These are phyloP conservation scores for Aspergillus sp. DNA, from an alignment of 2,329 filamentous ascomycete species.

Conservation along the genomic window DNA sequence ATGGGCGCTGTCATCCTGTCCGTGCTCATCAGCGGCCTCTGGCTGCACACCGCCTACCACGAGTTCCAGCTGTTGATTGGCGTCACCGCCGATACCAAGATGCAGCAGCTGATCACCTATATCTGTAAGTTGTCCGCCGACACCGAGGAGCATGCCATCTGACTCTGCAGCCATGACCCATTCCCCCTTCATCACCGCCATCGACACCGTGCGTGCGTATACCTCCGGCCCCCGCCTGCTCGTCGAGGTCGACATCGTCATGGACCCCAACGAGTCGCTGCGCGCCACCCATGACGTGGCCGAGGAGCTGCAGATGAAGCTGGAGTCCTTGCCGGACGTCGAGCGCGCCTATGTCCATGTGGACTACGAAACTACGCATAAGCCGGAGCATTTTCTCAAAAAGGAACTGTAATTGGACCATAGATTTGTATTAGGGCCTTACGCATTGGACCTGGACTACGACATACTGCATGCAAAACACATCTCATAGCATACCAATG, in stretches of 20 bases:
- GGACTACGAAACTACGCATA: conserved; percentile 94
- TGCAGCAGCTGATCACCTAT: conserved; percentile 92
- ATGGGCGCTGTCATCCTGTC: conserved; percentile 85
- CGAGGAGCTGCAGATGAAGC: conserved; percentile 88
- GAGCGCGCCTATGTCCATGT: conserved; percentile 96
- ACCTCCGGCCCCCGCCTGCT: conserved; percentile 85
- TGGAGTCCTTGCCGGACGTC: conserved; percentile 86
- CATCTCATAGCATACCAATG: too few relatives aligned
- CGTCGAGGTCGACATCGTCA: conserved; percentile 94
- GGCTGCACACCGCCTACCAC: conserved; percentile 78
- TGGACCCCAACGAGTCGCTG: conserved; percentile 72
- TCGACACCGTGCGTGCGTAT: conserved; percentile 94
- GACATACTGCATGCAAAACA: too few relatives aligned
- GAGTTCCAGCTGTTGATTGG: conserved; percentile 93
- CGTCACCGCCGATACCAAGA: conserved; percentile 78
- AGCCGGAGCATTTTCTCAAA: conserved; percentile 76
- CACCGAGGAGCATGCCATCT: background rate
- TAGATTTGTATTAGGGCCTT: background rate
- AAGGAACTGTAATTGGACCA: conserved; percentile 53
- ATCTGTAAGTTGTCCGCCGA: conserved; percentile 56
- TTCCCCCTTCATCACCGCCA: conserved; percentile 73
- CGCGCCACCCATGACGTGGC: conserved; percentile 86
- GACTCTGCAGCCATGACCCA: conserved; percentile 68
- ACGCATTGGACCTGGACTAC: background rate
- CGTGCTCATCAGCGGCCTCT: conserved; percentile 71